These are phyloP conservation scores for Boechera stricta DNA, from an alignment of 345 rosid genomes.

Conservation along the genomic window DNA sequence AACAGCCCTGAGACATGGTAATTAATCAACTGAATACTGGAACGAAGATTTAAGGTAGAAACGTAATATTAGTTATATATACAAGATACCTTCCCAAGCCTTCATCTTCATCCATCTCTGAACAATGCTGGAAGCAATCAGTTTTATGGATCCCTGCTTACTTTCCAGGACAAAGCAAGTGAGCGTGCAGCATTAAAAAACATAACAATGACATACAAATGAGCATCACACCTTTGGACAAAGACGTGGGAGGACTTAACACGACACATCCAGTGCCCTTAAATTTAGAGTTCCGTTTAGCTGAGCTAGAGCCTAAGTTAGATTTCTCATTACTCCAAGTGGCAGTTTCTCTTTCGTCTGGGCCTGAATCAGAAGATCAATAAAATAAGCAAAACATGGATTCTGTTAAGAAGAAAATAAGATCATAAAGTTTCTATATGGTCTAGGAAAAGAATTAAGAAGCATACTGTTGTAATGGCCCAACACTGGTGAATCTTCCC, in stretches of 20 bases:
- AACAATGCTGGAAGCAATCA: conserved; percentile 55
- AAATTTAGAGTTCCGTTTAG: conserved; percentile 51
- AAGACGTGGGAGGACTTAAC: conserved; percentile 52
- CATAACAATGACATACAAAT: conserved; percentile 20
- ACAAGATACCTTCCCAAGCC: conserved; percentile 74
- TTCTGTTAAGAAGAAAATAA: conserved; percentile 17
- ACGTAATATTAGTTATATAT: conserved; percentile 18
- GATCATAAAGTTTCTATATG: conserved; percentile 23
- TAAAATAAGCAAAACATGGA: conserved; percentile 10
- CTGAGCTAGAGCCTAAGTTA: conserved; percentile 49
- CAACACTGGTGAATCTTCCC: conserved; percentile 56
- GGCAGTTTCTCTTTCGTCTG: conserved; percentile 46
- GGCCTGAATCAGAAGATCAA: conserved; percentile 32
- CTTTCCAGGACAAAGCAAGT: conserved; percentile 28
- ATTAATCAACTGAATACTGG: conserved; percentile 39
- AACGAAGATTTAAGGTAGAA: conserved; percentile 21
- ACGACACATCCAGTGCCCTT: conserved; percentile 47
- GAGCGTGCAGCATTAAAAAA: conserved; percentile 19
- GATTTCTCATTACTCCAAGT: conserved; percentile 47
- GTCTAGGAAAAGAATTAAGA: conserved; percentile 14
- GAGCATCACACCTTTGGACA: conserved; percentile 59
- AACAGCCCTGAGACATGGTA: conserved; percentile 65
- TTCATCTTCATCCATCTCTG: conserved; percentile 63
- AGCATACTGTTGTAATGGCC: conserved; percentile 43
- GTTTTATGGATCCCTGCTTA: conserved; percentile 53